Base-by-base conservation (phyloP, 192 early-diverging fungal species). In the Diversispora epigaea region DNA sequence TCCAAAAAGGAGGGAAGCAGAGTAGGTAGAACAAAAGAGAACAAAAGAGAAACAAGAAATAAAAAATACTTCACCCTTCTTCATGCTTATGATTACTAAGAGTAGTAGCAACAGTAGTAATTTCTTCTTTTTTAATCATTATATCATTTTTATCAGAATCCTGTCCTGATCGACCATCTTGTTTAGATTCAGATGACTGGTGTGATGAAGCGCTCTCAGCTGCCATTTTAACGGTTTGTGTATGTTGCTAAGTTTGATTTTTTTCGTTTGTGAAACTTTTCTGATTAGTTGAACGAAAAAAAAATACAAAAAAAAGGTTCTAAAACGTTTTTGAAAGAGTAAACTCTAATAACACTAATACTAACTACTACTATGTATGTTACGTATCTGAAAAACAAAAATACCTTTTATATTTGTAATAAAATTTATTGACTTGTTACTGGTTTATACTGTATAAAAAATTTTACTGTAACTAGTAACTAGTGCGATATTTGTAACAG, bases 11-110 rank as follows among this genome's bases (percentile, higher is more conserved):
- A 60, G 22, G 25, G 4, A 6, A 22, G 19, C 14, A 39, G 2
- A 4, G 12, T 43, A 60, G 21, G 3, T 19, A 45, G 32, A 40
- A 70, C 11, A 56, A 52, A 54, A 58, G 9, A 58, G 45, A 9
- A 60, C 43, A 15, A 10, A 9, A n/a, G 8, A 58, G 46, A 46
- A 2, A 12, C 4, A 39, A 15, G 8, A 43, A 2, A 8, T 46
- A 14, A 46, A 19, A 5, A 45, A 62, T 73, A 65, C 73, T 75
- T 47, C 65, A 75, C 73, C 73, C 73, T 65, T 75, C 73, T 40
- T 75, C 73, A 44, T 75, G 73, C 25, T 32, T 32, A 32, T 32
- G 25, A 32, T 32, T 32, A 32, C 25, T 32, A 32, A 32, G 25
- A 32, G 25, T 32, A 39, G 49, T 49, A 10, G 71, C 49, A 15